phyloP scores from a whole-genome alignment of 202 grass and related monocot species.

The Zoysia matrella region DNA sequence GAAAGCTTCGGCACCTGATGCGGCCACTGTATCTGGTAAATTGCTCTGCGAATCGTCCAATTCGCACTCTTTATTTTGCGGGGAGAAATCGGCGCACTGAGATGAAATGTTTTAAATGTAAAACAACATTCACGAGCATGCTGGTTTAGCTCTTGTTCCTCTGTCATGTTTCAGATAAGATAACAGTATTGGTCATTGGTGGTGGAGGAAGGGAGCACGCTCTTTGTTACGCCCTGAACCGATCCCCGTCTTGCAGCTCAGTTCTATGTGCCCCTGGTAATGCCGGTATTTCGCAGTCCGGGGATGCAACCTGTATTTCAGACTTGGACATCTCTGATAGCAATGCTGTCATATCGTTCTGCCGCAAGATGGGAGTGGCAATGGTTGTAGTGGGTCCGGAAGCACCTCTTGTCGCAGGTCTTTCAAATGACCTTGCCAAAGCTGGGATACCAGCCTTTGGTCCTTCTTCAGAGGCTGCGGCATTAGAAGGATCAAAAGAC shows the following conservation, averaged over 20 bases:
- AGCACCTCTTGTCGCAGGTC: constrained; percentile 75
- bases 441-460: constrained; percentile 73
- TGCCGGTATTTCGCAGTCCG: constrained; percentile 70
- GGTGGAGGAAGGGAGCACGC: constrained; percentile 82
- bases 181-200: constrained; percentile 76
- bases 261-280: constrained; percentile 93
- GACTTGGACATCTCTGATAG: constrained; percentile 70
- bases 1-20: constrained; percentile 25
- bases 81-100: neutral
- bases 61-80: neutral
- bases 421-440: constrained; percentile 68
- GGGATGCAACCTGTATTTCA: constrained; percentile 64
- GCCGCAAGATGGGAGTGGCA: constrained; percentile 57
- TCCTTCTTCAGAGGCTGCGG: constrained; percentile 79
- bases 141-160: neutral
- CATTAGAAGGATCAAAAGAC: constrained; percentile 86
- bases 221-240: constrained; percentile 78
- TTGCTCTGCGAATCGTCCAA: neutral
- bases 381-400: constrained; percentile 84
- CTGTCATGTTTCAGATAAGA: constrained; percentile 44
- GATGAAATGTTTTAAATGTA: constrained; percentile 10
- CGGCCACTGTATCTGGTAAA: constrained; percentile 22
- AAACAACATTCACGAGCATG: constrained; percentile 9
- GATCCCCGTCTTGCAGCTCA: constrained; percentile 61
- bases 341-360: constrained; percentile 61